A percentile compares a stretch with the other conserved stretches of the same genome.
Evolutionary conservation across 441 rosid species (phyloP).

Genomic region (Croton laevigatus): DNA sequence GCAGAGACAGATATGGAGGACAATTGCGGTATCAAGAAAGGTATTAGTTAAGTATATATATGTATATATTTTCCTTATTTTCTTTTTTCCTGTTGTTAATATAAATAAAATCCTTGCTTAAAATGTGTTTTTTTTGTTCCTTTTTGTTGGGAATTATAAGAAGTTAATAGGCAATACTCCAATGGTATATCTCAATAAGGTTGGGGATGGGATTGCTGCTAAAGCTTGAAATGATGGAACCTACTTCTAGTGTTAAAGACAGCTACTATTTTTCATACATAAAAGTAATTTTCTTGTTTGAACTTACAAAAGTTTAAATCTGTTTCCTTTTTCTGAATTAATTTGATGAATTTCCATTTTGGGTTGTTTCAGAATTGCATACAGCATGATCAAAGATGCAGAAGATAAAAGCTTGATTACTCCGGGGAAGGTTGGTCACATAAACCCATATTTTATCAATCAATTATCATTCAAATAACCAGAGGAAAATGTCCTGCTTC

Average conservation of each 20-base stretch:
- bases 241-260: constrained; percentile 72
- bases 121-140: not conserved
- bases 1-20: constrained; percentile 6
- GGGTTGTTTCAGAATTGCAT: constrained; percentile 40
- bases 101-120: not conserved
- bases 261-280: constrained; percentile 32
- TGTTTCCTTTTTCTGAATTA: not conserved
- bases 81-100: not conserved
- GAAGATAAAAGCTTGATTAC: constrained; percentile 71
- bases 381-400: constrained; percentile 79
- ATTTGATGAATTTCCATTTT: not conserved
- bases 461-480: no score
- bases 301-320: not conserved
- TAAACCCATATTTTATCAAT: not conserved
- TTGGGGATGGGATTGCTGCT: constrained; percentile 73
- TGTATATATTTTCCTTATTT: not conserved
- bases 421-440: constrained; percentile 60
- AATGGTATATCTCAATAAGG: constrained; percentile 65
- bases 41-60: constrained; percentile 1
- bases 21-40: constrained; percentile 12
- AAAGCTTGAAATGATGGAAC: constrained; percentile 77
- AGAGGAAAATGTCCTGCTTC: no score
- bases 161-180: constrained; percentile 76
- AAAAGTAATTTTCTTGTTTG: no score
- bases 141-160: constrained; percentile 5